phyloP scores from a whole-genome alignment of 2,329 filamentous ascomycete species.

The Paecilomyces sp. region DNA sequence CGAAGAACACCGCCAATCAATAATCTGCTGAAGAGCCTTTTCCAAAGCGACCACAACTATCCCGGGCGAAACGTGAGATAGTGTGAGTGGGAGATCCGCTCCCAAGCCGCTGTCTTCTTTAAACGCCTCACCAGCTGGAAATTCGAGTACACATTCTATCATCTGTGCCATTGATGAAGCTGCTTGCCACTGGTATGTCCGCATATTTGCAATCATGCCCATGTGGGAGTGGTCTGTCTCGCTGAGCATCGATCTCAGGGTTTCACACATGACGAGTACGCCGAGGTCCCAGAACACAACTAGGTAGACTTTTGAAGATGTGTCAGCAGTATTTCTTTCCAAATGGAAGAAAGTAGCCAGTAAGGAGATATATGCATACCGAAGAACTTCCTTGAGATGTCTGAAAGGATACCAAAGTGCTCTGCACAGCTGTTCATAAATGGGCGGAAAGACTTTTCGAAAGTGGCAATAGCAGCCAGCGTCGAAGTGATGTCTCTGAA shows the following conservation, averaged over 20 bases:
- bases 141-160: neutral
- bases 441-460: neutral
- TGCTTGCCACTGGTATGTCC: neutral
- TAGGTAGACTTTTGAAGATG: conserved; percentile 9
- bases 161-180: neutral
- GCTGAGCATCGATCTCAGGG: neutral
- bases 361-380: neutral
- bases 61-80: neutral
- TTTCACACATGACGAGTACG: conserved; percentile 10
- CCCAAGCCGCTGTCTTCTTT: neutral
- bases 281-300: conserved; percentile 14
- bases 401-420: neutral
- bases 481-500: neutral
- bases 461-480: neutral
- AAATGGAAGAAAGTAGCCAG: neutral
- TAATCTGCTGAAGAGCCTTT: neutral
- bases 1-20: neutral
- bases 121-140: neutral
- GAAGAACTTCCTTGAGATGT: neutral
- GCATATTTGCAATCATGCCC: neutral
- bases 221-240: neutral
- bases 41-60: neutral
- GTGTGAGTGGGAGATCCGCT: neutral
- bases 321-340: neutral
- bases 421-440: neutral